Evolutionary conservation across 2,329 filamentous ascomycete genomes (phyloP).

Genomic region (Talaromyces marneffei): DNA sequence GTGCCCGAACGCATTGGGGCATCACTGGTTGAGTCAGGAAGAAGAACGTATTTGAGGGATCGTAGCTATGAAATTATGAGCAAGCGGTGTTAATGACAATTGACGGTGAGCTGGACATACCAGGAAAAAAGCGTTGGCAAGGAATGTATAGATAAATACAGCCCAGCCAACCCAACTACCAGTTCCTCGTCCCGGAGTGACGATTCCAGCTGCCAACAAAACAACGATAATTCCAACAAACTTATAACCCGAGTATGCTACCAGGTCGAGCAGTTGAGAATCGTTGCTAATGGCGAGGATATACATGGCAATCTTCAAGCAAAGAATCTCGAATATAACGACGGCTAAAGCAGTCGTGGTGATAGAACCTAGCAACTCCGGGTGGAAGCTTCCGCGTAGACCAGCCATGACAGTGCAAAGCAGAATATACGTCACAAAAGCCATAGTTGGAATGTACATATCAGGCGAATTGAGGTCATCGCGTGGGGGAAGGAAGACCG

Average conservation of each 20-base stretch:
- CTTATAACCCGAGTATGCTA: conserved; percentile 97
- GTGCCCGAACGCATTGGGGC: conserved; percentile 54
- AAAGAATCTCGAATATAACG: conserved; percentile 80
- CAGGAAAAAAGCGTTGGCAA: conserved; percentile 91
- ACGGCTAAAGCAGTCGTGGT: conserved; percentile 78
- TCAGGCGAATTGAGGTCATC: conserved; percentile 97
- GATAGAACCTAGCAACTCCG: conserved; percentile 84
- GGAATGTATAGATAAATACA: conserved; percentile 84
- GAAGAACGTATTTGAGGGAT: conserved; percentile 88
- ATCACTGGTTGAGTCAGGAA: conserved; percentile 71
- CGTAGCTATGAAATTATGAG: conserved; percentile 60
- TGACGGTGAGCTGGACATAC: conserved; percentile 49
- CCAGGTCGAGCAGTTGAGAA: conserved; percentile 83
- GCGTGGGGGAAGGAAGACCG: conserved; percentile 74
- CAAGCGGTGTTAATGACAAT: not conserved
- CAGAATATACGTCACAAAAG: conserved; percentile 93
- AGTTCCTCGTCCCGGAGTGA: conserved; percentile 73
- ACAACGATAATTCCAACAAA: conserved; percentile 96
- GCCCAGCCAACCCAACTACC: conserved; percentile 84
- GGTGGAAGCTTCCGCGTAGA: conserved; percentile 84
- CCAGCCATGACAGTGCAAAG: conserved; percentile 87
- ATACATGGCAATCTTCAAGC: conserved; percentile 87
- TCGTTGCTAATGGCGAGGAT: conserved; percentile 90
- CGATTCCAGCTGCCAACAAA: conserved; percentile 68
- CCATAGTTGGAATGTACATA: conserved; percentile 99